Base-by-base conservation (phyloP, 306 rosid species). In the Pyrus betulifolia region DNA sequence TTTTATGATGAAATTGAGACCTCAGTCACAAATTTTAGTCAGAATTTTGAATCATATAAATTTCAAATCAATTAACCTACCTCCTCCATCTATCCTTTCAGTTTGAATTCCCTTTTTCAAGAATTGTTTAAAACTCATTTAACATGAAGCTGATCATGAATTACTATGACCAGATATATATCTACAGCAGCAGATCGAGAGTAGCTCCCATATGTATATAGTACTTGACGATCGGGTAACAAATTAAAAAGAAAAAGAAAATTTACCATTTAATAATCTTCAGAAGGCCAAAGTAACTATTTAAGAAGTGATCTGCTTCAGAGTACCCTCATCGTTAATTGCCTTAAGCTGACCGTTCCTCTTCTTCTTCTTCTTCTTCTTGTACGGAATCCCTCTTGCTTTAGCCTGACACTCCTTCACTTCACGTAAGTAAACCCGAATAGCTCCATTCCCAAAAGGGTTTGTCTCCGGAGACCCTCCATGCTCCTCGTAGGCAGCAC, bases 321-420 rank as follows among this genome's bases (percentile, higher is more conserved):
- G 78, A 86, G 86, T 4, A 25, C 68, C 78, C 78, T 86, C 80
- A 9, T 78, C 78, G 19, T 31, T 25, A 55, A 38, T 79, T 46
- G 87, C 82, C 67, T 85, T 89, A 69, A 87, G 71, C 71, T 79
- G 90, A 74, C 67, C 79, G 57, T 75, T 83, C 82, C 87, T 91
- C 81, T 80, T 88, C 87, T 89, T 93, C 92, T 90, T 91, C 92
- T 90, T 91, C 76, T 91, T 93, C 96, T 93, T 93, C 74, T 89
- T 82, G 70, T 89, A 93, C 0, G 93, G 92, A 64, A 93, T 89
- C 27, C 98, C 98, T 78, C 98, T 82, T 0, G 98, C 98, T 72
- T 93, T 93, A 1, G 96, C 85, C 51, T 93, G 98, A 66, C 93
- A 74, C 82, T 89, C 96, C 82, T 93, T 93, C 57, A 93, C 97